Base-by-base conservation (phyloP, 805 yeast genomes). In the Sugiyamaella mastotermitis region DNA sequence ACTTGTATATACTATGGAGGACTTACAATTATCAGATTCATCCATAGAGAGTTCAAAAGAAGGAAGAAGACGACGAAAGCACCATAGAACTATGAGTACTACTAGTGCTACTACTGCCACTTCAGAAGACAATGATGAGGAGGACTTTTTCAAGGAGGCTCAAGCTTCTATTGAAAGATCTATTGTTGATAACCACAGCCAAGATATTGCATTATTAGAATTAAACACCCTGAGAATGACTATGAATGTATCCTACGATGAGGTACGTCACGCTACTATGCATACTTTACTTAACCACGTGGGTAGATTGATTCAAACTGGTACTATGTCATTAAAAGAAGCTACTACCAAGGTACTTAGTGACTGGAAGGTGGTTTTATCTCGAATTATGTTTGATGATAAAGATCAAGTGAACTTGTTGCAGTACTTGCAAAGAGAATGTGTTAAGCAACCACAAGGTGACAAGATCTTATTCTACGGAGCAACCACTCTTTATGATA, bases 191-290 rank as follows among this genome's bases (percentile, higher is more conserved):
- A 83, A 86, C 58, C 98, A 92, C 61, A 94, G 84, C 53, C 69
- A 86, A 43, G 97, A 90, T 57, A 88, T 95, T 10, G 97, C 98
- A 0, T 64, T 86, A 47, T 66, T 92, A 43, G 98, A 92, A 64
- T 72, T 92, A 52, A 90, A 90, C 58, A 92, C 98, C 0, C 70
- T 92, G 55, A 74, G 97, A 64, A 90, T 92, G 98, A 85, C 96
- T 53, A 83, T 88, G 92, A 86, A 92, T 58, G 98, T 87, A 13
- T 74, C 92, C 0, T 90, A 92, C 60, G 94, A 85, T 53, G 95
- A 88, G 55, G 97, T 92, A 10, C 75, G 97, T 56, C 61, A 66
- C 21, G 94, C 95, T 4, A 85, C 95, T 0, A 66, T 78, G 24
- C 68, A 69, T 26, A 92, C 97, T 0, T 66, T 92, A 53, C 52